phyloP scores from a whole-genome alignment of 805 yeast genomes.

The Brettanomyces custersianus region DNA sequence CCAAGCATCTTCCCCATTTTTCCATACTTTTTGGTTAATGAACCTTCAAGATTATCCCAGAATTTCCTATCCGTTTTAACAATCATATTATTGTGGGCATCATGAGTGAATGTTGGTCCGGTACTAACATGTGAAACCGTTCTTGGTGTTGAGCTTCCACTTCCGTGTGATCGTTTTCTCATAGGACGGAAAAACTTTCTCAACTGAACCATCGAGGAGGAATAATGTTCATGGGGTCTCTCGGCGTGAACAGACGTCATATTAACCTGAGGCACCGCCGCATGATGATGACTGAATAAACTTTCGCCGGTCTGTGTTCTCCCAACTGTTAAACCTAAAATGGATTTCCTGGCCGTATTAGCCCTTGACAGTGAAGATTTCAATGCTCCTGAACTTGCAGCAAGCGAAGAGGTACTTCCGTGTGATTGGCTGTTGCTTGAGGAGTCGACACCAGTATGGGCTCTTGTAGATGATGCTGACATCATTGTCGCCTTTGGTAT shows the following conservation, averaged over 20 bases:
- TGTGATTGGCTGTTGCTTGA: no score
- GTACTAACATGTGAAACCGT: conserved; percentile 2
- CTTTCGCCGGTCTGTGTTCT: conserved; percentile 20
- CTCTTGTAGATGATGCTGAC: no score
- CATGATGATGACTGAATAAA: conserved; percentile 4
- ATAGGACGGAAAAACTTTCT: conserved; percentile 62
- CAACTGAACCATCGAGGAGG: conserved; percentile 52
- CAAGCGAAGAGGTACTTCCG: no score
- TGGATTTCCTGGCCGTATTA: conserved; percentile 20
- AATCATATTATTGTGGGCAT: conserved; percentile 31
- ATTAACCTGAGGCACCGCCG: conserved; percentile 1
- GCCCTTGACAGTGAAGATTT: not conserved
- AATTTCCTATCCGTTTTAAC: conserved; percentile 28
- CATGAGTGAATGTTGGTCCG: conserved; percentile 30
- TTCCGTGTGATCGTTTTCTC: conserved; percentile 20
- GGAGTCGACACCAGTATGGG: no score
- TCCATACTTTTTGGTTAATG: conserved; percentile 54
- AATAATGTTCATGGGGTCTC: conserved; percentile 1
- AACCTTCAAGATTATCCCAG: conserved; percentile 44
- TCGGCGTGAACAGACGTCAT: conserved; percentile 3
- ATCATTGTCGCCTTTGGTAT: no score
- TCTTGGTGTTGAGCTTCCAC: not conserved
- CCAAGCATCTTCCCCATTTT: conserved; percentile 69
- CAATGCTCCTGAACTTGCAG: not conserved
- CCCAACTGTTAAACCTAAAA: conserved; percentile 22